Base-by-base conservation (phyloP, 306 rosid species). In the Castanea crenata region DNA sequence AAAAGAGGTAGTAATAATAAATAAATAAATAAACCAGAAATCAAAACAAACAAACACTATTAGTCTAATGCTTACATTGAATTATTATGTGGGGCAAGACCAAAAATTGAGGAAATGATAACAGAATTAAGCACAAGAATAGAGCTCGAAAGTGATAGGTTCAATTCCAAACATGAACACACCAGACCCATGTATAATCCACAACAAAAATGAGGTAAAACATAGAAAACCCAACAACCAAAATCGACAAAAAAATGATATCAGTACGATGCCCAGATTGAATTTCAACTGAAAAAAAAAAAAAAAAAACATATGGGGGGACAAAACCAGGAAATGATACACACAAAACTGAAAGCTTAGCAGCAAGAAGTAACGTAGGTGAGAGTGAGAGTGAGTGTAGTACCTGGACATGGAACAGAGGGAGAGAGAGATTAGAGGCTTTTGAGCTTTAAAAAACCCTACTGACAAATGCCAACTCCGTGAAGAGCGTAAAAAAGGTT, bases 391-490 rank as follows among this genome's bases (percentile, higher is more conserved):
- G 13, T 5, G 32, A 4, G 73, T 74, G 61, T 27, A 55, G 74
- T 35, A 74, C 79, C 79, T 55, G 59, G 46, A 71, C 74, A 51
- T 18, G 44, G 5, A 7, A 35, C 52, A 32, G 49, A 64, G 21
- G 31, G 11, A 63, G 46, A 18, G 71, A 34, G 76, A 46, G 21
- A 27, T 73, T 72, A 32, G 35, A 16, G 73, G 63, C 51, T 64
- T 38, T 35, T 55, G 74, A 23, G 69, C 58, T 11, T 64, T 63
- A 14, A 21, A 65, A 73, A 74, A 64, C 79, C 78, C 74, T 74
- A 65, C 59, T 8, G 27, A 19, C 19, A n/a, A 19, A 59, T n/a
- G 29, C 59, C 23, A 46, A 9, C 34, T 21, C 56, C 5, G 4
- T n/a, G 65, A 34, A 12, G 23, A 29, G 20, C 1, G 70, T 15